phyloP scores from a whole-genome alignment of 148 eudicot species.

The Chenopodium quinoa region DNA sequence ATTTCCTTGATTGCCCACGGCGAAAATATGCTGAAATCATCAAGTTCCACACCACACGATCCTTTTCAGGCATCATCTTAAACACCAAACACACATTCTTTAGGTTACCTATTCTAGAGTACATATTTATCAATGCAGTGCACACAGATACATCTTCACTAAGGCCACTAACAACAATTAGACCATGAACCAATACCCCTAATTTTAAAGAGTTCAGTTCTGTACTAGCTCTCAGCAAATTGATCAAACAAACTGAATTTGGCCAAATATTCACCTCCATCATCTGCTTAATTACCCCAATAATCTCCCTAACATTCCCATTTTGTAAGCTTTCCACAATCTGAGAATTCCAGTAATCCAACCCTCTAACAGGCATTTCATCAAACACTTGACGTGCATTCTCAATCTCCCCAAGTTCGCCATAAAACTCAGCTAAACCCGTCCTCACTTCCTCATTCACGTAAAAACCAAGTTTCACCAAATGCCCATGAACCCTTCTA shows the following conservation, averaged over 20 bases:
- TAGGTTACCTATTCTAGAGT: slow-evolving; percentile 27
- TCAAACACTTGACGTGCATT: slow-evolving; percentile 24
- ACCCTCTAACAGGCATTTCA: slow-evolving; percentile 24
- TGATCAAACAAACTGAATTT: slow-evolving; percentile 29
- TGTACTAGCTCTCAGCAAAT: slow-evolving; percentile 32
- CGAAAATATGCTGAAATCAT: slow-evolving; percentile 36
- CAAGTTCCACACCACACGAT: slow-evolving; percentile 39
- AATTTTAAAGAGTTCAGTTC: slow-evolving; percentile 26
- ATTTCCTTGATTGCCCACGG: slow-evolving; percentile 20
- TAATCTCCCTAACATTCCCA: slow-evolving; percentile 19
- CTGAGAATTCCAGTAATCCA: slow-evolving; percentile 25
- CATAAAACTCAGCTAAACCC: slow-evolving; percentile 30
- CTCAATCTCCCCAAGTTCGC: slow-evolving; percentile 8
- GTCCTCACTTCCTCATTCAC: slow-evolving; percentile 16
- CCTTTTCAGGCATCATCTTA: slow-evolving; percentile 32
- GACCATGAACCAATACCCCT: slow-evolving; percentile 28
- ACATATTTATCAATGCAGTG: slow-evolving; percentile 39
- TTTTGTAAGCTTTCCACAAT: slow-evolving; percentile 21
- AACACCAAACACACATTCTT: slow-evolving; percentile 30
- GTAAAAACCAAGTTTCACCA: slow-evolving; percentile 34
- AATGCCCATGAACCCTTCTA: slow-evolving; percentile 26
- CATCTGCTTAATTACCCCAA: slow-evolving; percentile 25
- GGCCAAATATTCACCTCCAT: slow-evolving; percentile 18
- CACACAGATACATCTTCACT: slow-evolving; percentile 28
- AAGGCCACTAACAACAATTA: slow-evolving; percentile 28